These are phyloP conservation scores for Chrysoporthe puriensis DNA, from an alignment of 2,329 filamentous ascomycete species.

Conservation along the genomic window DNA sequence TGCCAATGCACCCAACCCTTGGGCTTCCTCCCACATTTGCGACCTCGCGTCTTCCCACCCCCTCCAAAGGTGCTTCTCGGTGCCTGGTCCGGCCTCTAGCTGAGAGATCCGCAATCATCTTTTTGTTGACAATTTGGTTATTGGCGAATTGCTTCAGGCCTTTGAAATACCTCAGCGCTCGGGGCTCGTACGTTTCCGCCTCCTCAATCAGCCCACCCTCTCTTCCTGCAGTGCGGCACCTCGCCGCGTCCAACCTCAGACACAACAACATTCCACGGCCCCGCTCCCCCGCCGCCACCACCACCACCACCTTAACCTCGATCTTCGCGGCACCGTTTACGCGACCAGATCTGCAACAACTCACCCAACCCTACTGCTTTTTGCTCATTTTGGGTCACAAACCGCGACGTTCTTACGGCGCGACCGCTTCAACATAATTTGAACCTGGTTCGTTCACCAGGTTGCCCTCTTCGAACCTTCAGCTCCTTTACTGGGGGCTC, in stretches of 20 bases:
- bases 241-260: constrained; percentile 11
- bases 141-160: constrained; percentile 18
- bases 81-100: constrained; percentile 1
- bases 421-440: background rate
- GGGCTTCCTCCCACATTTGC: background rate
- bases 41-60: background rate
- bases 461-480: background rate
- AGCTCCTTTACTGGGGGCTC: background rate
- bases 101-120: constrained; percentile 17
- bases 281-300: background rate
- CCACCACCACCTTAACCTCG: background rate
- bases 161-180: constrained; percentile 13
- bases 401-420: background rate
- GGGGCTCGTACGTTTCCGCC: constrained; percentile 4
- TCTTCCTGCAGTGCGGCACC: background rate
- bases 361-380: background rate
- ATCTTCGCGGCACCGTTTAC: background rate
- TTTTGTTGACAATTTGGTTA: constrained; percentile 22
- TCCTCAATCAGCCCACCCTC: background rate
- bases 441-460: background rate
- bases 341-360: background rate
- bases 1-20: background rate
- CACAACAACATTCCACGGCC: constrained; percentile 2
- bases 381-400: background rate
- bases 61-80: background rate